A percentile compares a stretch with the other conserved stretches of the same genome.
These are phyloP conservation scores for Thalassiosira exigua DNA, from an alignment of 352 stramenopile species.

Conservation along the genomic window DNA sequence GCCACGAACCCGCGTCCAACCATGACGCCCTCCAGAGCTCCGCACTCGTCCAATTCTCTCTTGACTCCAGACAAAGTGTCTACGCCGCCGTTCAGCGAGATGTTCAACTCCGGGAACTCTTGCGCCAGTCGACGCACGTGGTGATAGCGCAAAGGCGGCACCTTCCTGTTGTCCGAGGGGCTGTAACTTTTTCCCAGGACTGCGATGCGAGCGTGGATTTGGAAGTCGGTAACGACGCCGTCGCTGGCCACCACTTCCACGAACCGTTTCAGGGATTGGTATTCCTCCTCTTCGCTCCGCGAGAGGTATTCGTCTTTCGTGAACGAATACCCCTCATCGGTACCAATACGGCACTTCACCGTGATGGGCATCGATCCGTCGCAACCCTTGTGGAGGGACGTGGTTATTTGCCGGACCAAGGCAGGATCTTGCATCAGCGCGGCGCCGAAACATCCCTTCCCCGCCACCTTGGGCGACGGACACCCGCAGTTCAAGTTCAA, in stretches of 20 bases:
- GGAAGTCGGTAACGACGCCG: slow-evolving; percentile 93
- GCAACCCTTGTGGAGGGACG: slow-evolving; percentile 85
- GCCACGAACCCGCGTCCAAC: slow-evolving; percentile 83
- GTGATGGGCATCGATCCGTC: slow-evolving; percentile 86
- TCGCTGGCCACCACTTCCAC: slow-evolving; percentile 89
- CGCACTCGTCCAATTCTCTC: slow-evolving; percentile 85
- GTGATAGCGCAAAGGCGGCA: slow-evolving; percentile 96
- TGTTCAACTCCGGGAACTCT: slow-evolving; percentile 95
- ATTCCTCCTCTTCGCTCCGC: slow-evolving; percentile 93
- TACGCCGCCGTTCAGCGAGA: slow-evolving; percentile 98
- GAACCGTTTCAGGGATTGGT: slow-evolving; percentile 93
- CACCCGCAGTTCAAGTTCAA: slow-evolving; percentile 86
- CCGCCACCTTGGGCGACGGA: slow-evolving; percentile 80
- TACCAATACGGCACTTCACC: slow-evolving; percentile 99
- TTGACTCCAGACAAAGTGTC: slow-evolving; percentile 91
- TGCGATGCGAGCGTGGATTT: slow-evolving; percentile 98
- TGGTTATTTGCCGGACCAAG: slow-evolving; percentile 92
- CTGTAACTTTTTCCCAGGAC: slow-evolving; percentile 93
- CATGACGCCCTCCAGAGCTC: slow-evolving; percentile 85
- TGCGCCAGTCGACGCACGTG: slow-evolving; percentile 92
- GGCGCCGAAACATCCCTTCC: slow-evolving; percentile 93
- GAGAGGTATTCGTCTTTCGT: slow-evolving; percentile 51
- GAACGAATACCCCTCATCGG: slow-evolving; percentile 63
- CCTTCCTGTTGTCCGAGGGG: slow-evolving; percentile 96
- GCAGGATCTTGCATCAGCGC: slow-evolving; percentile 96